phyloP scores from a whole-genome alignment of 306 rosid genomes.

The Pachyrhizus erosus region DNA sequence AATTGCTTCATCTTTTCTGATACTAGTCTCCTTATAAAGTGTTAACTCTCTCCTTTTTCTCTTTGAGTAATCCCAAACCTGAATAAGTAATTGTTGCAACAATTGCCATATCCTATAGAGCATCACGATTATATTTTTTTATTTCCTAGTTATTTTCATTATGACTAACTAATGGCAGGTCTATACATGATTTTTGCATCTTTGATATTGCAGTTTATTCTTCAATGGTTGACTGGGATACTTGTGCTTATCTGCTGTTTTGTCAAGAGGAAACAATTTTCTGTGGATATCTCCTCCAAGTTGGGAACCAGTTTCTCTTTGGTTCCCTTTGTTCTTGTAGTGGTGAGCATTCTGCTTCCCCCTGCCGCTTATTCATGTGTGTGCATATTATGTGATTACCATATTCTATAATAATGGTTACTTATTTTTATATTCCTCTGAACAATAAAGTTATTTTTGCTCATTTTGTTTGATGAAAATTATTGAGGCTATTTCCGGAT shows the following conservation, averaged over 20 bases:
- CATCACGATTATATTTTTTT: slow-evolving; percentile 50
- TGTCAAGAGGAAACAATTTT: slow-evolving; percentile 72
- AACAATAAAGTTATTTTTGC: not conserved
- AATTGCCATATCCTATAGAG: slow-evolving; percentile 51
- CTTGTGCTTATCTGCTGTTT: slow-evolving; percentile 79
- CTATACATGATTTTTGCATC: slow-evolving; percentile 56
- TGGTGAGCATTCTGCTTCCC: slow-evolving; percentile 57
- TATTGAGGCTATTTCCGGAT: slow-evolving; percentile 9
- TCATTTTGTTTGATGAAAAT: not conserved
- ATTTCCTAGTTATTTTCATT: slow-evolving; percentile 62
- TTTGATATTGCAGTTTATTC: slow-evolving; percentile 94
- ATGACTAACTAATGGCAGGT: slow-evolving; percentile 72
- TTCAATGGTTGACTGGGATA: slow-evolving; percentile 90
- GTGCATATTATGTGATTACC: slow-evolving; percentile 3
- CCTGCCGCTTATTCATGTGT: not conserved
- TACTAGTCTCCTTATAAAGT: not conserved
- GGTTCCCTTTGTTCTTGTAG: slow-evolving; percentile 78
- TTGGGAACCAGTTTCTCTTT: slow-evolving; percentile 91
- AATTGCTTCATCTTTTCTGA: not conserved
- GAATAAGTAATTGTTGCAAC: slow-evolving; percentile 31
- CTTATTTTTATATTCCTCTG: not conserved
- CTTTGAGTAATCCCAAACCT: slow-evolving; percentile 10
- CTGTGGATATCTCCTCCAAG: slow-evolving; percentile 70
- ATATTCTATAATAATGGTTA: not conserved
- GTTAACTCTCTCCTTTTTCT: not conserved